Conservation (phyloP, 495 filamentous ascomycete genomes). For the Ascodesmis nigricans region DNA sequence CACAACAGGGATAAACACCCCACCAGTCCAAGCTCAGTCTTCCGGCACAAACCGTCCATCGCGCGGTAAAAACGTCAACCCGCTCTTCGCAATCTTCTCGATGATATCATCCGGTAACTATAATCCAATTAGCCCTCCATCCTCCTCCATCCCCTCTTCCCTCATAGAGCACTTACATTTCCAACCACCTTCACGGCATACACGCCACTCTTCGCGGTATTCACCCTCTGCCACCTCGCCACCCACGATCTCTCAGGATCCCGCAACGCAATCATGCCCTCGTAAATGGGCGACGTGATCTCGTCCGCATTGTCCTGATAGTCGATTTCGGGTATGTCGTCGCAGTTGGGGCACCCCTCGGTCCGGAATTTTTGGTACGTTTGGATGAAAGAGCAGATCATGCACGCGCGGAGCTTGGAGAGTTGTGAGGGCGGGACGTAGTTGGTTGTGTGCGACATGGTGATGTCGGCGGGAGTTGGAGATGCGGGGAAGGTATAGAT, state of each 20-base stretch:
- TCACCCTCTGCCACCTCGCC: slow-evolving; percentile 79
- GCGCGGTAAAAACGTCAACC: too few relatives aligned
- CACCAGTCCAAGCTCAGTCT: too few relatives aligned
- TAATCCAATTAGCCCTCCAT: background rate
- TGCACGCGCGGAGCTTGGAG: slow-evolving; percentile 81
- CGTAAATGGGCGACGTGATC: slow-evolving; percentile 87
- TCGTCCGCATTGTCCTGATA: slow-evolving; percentile 68
- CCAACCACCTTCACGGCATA: slow-evolving; percentile 90
- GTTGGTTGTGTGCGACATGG: slow-evolving; percentile 26
- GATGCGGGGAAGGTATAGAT: too few relatives aligned
- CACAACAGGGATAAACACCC: too few relatives aligned
- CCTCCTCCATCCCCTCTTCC: background rate
- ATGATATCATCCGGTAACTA: slow-evolving; percentile 1
- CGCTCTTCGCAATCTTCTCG: too few relatives aligned
- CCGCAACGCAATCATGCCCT: slow-evolving; percentile 64
- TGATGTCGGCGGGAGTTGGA: too few relatives aligned
- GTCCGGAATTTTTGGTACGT: slow-evolving; percentile 56
- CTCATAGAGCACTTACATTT: slow-evolving; percentile 28
- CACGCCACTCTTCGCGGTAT: slow-evolving; percentile 61
- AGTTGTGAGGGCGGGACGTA: slow-evolving; percentile 42
- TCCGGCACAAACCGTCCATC: too few relatives aligned
- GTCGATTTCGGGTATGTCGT: slow-evolving; percentile 62
- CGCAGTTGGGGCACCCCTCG: slow-evolving; percentile 90
- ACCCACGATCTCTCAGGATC: slow-evolving; percentile 70
- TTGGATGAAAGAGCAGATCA: slow-evolving; percentile 92